Conservation (phyloP, 768 basidiomycete species). For the Sutorius australiensis region DNA sequence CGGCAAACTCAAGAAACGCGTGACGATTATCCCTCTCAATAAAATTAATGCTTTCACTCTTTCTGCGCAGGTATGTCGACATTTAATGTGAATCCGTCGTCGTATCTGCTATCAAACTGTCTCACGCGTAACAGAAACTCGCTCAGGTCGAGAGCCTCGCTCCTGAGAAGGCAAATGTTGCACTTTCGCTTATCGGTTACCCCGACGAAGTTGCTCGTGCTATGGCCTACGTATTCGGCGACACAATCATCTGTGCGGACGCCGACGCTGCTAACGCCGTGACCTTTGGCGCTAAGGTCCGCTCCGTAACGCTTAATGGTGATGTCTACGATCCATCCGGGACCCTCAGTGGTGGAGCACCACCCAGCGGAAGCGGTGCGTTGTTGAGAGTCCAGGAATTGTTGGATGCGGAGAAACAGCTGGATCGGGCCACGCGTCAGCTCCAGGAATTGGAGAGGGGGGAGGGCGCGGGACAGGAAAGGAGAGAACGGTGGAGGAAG, state of each 20-base stretch:
- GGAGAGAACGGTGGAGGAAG: slow-evolving; percentile 58
- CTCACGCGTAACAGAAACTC: slow-evolving; percentile 58
- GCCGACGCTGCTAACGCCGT: slow-evolving; percentile 81
- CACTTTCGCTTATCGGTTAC: slow-evolving; percentile 87
- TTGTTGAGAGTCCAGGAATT: slow-evolving; percentile 84
- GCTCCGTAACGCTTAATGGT: slow-evolving; percentile 89
- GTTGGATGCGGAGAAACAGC: slow-evolving; percentile 57
- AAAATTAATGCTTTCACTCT: slow-evolving; percentile 73
- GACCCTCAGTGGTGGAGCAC: slow-evolving; percentile 86
- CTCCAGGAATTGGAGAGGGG: slow-evolving; percentile 54
- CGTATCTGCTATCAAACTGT: background rate
- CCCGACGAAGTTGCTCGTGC: slow-evolving; percentile 78
- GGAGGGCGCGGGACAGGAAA: slow-evolving; percentile 47
- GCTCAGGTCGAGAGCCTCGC: slow-evolving; percentile 66
- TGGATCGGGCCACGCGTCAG: slow-evolving; percentile 45
- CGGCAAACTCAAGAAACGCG: slow-evolving; percentile 75
- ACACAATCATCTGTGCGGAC: slow-evolving; percentile 89
- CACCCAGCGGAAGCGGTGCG: slow-evolving; percentile 69
- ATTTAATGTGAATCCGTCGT: background rate
- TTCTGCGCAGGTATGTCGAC: slow-evolving; percentile 42
- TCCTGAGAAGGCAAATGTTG: slow-evolving; percentile 76
- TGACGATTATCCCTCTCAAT: slow-evolving; percentile 91
- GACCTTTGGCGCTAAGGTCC: slow-evolving; percentile 70
- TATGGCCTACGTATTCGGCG: slow-evolving; percentile 90
- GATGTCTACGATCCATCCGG: slow-evolving; percentile 97